Evolutionary conservation across 2,329 filamentous ascomycete genomes (phyloP).

Genomic region (Monosporascus cannonballus): DNA sequence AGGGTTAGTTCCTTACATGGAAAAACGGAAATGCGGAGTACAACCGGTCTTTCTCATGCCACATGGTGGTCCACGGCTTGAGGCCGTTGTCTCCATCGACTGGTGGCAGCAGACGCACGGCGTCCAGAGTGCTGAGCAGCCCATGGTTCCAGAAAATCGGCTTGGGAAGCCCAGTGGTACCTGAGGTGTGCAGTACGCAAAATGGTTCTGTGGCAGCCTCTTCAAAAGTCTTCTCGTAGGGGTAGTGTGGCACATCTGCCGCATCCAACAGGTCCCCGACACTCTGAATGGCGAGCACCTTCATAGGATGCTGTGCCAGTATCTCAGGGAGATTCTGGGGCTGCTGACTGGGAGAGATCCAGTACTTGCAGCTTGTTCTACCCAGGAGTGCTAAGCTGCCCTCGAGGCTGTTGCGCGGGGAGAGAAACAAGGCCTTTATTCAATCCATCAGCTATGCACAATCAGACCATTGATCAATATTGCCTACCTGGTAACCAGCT

Average conservation of each 20-base stretch:
- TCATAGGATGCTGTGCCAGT: constrained; percentile 18
- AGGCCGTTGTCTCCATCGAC: constrained; percentile 22
- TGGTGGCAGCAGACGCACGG: constrained; percentile 27
- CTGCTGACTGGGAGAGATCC: constrained; percentile 19
- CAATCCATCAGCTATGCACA: neutral
- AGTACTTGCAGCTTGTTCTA: constrained; percentile 24
- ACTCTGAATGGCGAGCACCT: constrained; percentile 19
- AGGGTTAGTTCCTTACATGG: constrained; percentile 16
- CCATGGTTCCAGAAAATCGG: constrained; percentile 31
- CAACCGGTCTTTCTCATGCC: constrained; percentile 23
- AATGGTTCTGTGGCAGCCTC: constrained; percentile 28
- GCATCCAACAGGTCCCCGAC: constrained; percentile 23
- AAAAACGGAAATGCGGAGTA: constrained; percentile 33
- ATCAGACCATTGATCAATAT: neutral
- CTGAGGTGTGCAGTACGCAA: constrained; percentile 35
- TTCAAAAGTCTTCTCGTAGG: constrained; percentile 27
- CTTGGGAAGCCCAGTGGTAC: constrained; percentile 36
- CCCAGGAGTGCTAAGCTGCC: constrained; percentile 27
- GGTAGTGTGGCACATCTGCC: constrained; percentile 12
- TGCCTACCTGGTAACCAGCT: constrained; percentile 24
- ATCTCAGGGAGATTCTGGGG: constrained; percentile 15
- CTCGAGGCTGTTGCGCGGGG: constrained; percentile 27
- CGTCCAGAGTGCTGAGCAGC: constrained; percentile 29
- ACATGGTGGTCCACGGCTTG: constrained; percentile 23
- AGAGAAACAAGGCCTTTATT: constrained; percentile 26